These are phyloP conservation scores for Aphanomyces cochlioides DNA, from an alignment of 352 stramenopile genomes.

Conservation along the genomic window DNA sequence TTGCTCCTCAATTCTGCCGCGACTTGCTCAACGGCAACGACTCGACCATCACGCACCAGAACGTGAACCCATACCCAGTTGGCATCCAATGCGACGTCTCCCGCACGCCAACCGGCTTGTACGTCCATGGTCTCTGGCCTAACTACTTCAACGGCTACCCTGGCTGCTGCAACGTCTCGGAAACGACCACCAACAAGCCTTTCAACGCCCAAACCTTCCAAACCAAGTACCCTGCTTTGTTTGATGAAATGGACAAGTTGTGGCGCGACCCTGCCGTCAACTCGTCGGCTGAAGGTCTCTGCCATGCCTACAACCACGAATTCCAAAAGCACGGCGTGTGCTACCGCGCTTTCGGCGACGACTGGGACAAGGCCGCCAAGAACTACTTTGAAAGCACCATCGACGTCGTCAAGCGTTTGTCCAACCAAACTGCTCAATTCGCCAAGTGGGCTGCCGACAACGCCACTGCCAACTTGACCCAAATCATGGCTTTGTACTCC, in stretches of 20 bases:
- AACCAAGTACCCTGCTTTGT: conserved; percentile 42
- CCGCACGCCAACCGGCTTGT: conserved; percentile 52
- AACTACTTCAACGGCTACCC: conserved; percentile 76
- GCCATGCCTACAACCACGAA: conserved; percentile 80
- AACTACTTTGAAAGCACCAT: conserved; percentile 66
- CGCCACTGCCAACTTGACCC: conserved; percentile 36
- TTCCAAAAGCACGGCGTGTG: conserved; percentile 82
- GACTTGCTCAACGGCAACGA: conserved; percentile 65
- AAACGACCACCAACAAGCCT: conserved; percentile 52
- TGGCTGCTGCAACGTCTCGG: conserved; percentile 63
- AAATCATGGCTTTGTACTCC: conserved; percentile 51
- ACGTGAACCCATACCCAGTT: conserved; percentile 60
- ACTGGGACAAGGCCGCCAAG: conserved; percentile 49
- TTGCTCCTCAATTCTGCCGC: conserved; percentile 75
- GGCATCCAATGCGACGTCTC: conserved; percentile 46
- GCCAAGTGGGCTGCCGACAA: conserved; percentile 45
- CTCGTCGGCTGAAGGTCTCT: conserved; percentile 56
- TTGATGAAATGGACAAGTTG: conserved; percentile 52
- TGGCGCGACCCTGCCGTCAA: conserved; percentile 63
- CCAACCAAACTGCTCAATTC: conserved; percentile 47
- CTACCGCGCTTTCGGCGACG: conserved; percentile 51
- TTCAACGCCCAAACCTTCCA: conserved; percentile 50
- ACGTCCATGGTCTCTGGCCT: conserved; percentile 73
- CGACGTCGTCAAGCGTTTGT: conserved; percentile 44
- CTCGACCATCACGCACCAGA: conserved; percentile 76